Base-by-base conservation (phyloP, 768 basidiomycete genomes). In the Flagelloscypha sp. region DNA sequence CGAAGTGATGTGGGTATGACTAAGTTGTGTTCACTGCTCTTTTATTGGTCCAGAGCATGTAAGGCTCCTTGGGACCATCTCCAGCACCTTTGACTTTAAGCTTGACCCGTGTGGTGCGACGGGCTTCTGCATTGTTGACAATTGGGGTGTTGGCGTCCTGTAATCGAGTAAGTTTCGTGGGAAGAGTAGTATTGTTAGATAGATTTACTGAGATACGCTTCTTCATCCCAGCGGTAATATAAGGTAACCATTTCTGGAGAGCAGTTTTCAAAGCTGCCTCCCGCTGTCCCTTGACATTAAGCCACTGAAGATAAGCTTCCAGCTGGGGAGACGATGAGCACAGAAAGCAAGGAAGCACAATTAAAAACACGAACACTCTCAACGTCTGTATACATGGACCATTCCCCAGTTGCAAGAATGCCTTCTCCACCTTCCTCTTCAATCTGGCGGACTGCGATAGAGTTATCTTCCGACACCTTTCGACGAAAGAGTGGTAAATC, bases 211-310 rank as follows among this genome's bases (percentile, higher is more conserved):
- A 66, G 34, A 70, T 62, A 19, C 88, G 81, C 56, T 79, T 82
- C 42, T 77, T 72, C 49, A 87, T 72, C 9, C 90, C 90, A 11
- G 77, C 78, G 10, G 75, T 72, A 39, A 93, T 76, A 53, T 89
- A 86, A 31, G 70, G 64, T 77, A 82, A 84, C 81, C 86, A 88
- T 53, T 86, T 89, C 11, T 71, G 73, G 40, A 99, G 61, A 1
- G 71, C 61, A 32, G 78, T 76, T 60, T 83, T 86, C 28, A 93
- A 66, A 20, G 79, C 79, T 27, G 82, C 62, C 58, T 99, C 94
- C 36, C 94, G 79, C 36, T 82, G 75, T 4, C 95, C 94, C 62
- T 90, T 93, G 21, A 79, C 68, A 53, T 94, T 95, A 12, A 99
- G 65, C 93, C 94, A 99, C 4, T 77, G 70, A 20, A 88, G 56